Evolutionary conservation across 345 rosid genomes (phyloP).

Genomic region (Lagerstroemia speciosa): DNA sequence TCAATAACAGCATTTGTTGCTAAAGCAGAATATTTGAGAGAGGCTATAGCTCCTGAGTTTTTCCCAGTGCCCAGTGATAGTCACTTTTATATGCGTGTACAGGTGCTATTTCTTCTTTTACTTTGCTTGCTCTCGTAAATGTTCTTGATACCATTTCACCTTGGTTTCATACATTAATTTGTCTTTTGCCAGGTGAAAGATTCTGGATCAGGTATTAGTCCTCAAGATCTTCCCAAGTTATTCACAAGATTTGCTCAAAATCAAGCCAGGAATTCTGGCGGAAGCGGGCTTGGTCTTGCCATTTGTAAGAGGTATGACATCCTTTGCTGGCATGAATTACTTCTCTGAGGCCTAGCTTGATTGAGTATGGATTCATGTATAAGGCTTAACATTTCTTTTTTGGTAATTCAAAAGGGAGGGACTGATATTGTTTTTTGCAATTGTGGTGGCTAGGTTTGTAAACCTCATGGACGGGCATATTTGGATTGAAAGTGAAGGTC

Average conservation of each 20-base stretch:
- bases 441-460: conserved; percentile 61
- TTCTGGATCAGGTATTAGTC: conserved; percentile 72
- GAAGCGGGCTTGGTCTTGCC: conserved; percentile 97
- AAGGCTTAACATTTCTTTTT: neutral
- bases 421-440: conserved; percentile 6
- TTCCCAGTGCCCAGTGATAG: conserved; percentile 53
- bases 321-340: conserved; percentile 3
- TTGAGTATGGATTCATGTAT: neutral
- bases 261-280: conserved; percentile 67
- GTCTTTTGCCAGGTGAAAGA: conserved; percentile 72
- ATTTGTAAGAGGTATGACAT: conserved; percentile 81
- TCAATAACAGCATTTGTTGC: conserved; percentile 66
- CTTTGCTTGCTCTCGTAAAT: neutral
- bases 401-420: neutral
- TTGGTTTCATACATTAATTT: conserved; percentile 5
- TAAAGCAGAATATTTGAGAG: conserved; percentile 55
- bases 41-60: conserved; percentile 57
- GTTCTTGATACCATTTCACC: conserved; percentile 2
- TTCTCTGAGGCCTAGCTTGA: neutral
- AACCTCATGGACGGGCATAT: conserved; percentile 94
- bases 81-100: conserved; percentile 78
- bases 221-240: conserved; percentile 77
- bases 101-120: conserved; percentile 41
- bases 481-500: conserved; percentile 95
- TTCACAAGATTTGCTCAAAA: conserved; percentile 88